Conservation (phyloP, 2,329 filamentous ascomycete species). For the Botrytis porri region DNA sequence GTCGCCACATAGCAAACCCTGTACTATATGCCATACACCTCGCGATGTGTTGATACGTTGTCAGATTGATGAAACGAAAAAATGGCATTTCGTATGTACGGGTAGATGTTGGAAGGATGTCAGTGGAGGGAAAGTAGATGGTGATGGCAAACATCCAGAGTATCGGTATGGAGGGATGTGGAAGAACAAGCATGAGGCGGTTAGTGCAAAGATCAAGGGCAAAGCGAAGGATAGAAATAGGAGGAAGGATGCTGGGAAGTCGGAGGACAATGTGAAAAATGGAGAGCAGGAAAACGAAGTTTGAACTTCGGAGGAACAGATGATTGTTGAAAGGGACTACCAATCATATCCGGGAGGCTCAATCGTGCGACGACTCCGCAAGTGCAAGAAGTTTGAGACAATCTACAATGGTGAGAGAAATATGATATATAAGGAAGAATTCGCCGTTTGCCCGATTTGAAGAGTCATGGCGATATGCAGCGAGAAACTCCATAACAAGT, state of each 20-base stretch:
- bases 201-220: conserved; percentile 28
- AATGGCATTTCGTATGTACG: conserved; percentile 26
- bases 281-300: background rate
- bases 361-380: background rate
- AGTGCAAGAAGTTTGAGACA: background rate
- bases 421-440: background rate
- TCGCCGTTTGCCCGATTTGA: background rate
- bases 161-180: conserved; percentile 28
- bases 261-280: background rate
- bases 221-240: conserved; percentile 22
- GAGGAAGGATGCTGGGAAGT: background rate
- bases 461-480: background rate
- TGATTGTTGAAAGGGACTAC: background rate
- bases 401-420: too few relatives aligned
- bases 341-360: background rate
- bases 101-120: conserved; percentile 15
- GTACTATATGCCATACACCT: conserved; percentile 20
- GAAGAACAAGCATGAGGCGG: conserved; percentile 27
- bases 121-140: conserved; percentile 20
- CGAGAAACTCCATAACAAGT: background rate
- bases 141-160: conserved; percentile 7
- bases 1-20: conserved; percentile 24
- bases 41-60: conserved; percentile 25
- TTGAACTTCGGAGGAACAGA: background rate
- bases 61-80: conserved; percentile 23